Evolutionary conservation across 768 basidiomycete genomes (phyloP), one percentile per base, ranked within the genome.

Genomic region (Hygrophoropsis aurantiaca): DNA sequence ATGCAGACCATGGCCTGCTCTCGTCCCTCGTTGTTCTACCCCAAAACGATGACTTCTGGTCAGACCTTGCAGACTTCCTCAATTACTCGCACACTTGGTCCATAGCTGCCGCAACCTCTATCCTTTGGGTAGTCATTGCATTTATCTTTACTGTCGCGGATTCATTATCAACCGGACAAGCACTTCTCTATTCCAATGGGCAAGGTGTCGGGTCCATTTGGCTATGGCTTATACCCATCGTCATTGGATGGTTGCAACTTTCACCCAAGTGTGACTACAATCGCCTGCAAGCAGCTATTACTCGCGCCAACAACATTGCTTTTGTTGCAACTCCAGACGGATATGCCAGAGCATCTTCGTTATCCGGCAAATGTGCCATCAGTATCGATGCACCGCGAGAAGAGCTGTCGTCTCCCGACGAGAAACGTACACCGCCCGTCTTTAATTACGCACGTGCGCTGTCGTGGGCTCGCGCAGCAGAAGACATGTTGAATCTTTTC

Each of bases 11-110:
- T n/a, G 51, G 51, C 9, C 62, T 63, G 1, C 61, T 78, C 8
- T 61, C 71, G 5, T 74, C 74, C 0, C 67, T 78, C 4, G 56
- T 77, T 9, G 62, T 72, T 11, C 69, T 75, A 11, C 70, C 66
- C 0, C 57, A 67, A 18, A 77, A 77, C 40, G 69, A 75, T 35
- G 39, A 55, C 0, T 78, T 71, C 71, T 77, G 77, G 75, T 43
- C 39, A 1, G 60, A 57, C 19, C 52, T 74, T 26, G 46, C 58
- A 3, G 46, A 54, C 2, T 58, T 60, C 46, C 60, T 78, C 20
- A 56, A 75, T 37, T 69, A 71, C 39, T 63, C 61, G 0, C 64
- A 72, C 23, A 69, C 66, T 10, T 75, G 73, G 74, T 63, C 69
- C 0, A 60, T 73, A 21, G 55, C 75, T 8, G 66, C 72, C 6